Evolutionary conservation across 768 basidiomycete genomes (phyloP).

Genomic region (Hemileccinum impolitum): DNA sequence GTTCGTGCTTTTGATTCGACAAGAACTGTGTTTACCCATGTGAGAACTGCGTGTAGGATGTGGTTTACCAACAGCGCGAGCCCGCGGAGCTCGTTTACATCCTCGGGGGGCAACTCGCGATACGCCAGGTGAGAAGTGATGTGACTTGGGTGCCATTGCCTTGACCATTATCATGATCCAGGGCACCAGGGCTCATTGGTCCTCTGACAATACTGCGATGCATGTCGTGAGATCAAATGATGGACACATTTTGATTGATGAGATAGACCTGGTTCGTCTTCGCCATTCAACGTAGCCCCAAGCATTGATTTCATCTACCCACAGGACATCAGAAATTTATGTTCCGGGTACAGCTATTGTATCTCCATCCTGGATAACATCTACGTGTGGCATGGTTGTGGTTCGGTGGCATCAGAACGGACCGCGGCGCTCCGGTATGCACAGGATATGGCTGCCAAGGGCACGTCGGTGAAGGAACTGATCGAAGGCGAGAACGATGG

Average conservation of each 20-base stretch:
- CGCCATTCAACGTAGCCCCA: not conserved
- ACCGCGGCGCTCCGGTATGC: slow-evolving; percentile 63
- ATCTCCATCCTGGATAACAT: slow-evolving; percentile 63
- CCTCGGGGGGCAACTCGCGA: slow-evolving; percentile 69
- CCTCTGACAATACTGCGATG: slow-evolving; percentile 78
- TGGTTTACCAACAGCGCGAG: slow-evolving; percentile 60
- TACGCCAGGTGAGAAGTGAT: slow-evolving; percentile 56
- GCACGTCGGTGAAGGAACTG: slow-evolving; percentile 49
- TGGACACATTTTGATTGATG: slow-evolving; percentile 61
- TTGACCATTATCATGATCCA: slow-evolving; percentile 26
- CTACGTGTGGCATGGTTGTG: slow-evolving; percentile 82
- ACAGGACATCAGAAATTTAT: slow-evolving; percentile 63
- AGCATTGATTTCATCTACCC: slow-evolving; percentile 3
- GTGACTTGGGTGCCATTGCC: not conserved
- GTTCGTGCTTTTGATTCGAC: slow-evolving; percentile 37
- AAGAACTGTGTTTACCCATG: not conserved
- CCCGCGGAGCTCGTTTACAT: slow-evolving; percentile 57
- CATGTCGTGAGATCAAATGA: slow-evolving; percentile 57
- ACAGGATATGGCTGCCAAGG: slow-evolving; percentile 38
- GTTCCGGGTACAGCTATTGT: slow-evolving; percentile 85
- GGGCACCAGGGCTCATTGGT: slow-evolving; percentile 75
- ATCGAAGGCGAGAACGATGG: slow-evolving; percentile 59
- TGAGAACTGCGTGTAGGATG: slow-evolving; percentile 18
- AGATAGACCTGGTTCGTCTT: slow-evolving; percentile 59
- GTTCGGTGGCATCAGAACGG: slow-evolving; percentile 58